Base-by-base conservation (phyloP, 345 rosid species). In the Pseudoturritis turrita region DNA sequence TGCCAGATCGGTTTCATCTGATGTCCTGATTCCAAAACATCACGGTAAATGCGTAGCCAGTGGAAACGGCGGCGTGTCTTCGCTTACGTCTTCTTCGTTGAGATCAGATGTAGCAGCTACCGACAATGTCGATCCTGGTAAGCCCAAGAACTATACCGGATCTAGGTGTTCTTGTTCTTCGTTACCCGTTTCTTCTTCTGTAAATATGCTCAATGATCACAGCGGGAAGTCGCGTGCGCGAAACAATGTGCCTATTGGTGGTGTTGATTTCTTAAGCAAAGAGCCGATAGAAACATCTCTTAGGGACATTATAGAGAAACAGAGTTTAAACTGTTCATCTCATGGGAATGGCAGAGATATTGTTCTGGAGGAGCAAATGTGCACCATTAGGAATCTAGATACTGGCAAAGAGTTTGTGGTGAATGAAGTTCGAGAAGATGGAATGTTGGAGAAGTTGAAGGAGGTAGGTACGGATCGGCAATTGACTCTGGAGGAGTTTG, bases 401-500 rank as follows among this genome's bases (percentile, higher is more conserved):
- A 86, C 86, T 51, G 98, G 98, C 22, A 81, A 83, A 69, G 88
- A 88, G 81, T 89, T 94, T 79, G 88, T 94, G 41, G 92, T 91
- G 62, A 89, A 94, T 51, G 98, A 94, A 82, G 75, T 87, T 36
- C 79, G 81, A 77, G 94, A 88, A 75, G 94, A 88, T 64, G 96
- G 98, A 60, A 73, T 67, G 64, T 84, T 87, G 84, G 86, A 93
- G 63, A 88, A 83, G 82, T 80, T 94, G 67, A 90, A 84, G 80
- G 98, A 94, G 76, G 92, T 94, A 3, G 96, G 87, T 23, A 94
- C 98, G 0, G 95, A 89, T 43, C 82, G 91, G 68, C 97, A 89
- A 55, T 78, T 91, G 86, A 94, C 98, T 10, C 68, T 94, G 43
- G 98, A 94, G 81, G 98, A 94, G 81, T 94, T 94, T 68, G 91